Percentiles rank a stretch among this genome's conserved stretches.
Evolutionary conservation across 768 basidiomycete species (phyloP).

Genomic region (Ramaria rubella): DNA sequence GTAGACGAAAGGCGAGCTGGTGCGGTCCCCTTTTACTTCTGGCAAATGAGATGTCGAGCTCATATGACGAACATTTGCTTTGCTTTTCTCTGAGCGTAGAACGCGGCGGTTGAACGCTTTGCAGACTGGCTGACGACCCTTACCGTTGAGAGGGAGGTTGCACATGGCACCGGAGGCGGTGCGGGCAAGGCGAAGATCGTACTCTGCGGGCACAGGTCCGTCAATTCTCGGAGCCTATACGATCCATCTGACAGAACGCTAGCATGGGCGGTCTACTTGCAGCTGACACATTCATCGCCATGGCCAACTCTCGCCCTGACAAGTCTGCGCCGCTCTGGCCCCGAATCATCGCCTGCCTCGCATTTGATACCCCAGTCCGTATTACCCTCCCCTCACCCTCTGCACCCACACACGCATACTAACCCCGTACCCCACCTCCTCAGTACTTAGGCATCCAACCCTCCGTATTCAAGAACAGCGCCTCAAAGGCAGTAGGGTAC

Average conservation of each 20-base stretch:
- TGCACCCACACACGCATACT: no score
- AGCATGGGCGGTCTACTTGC: slow-evolving; percentile 93
- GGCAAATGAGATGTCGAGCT: not conserved
- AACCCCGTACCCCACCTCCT: not conserved
- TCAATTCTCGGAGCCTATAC: no score
- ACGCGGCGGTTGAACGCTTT: slow-evolving; percentile 75
- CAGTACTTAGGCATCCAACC: slow-evolving; percentile 89
- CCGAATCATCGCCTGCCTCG: slow-evolving; percentile 72
- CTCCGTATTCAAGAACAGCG: slow-evolving; percentile 74
- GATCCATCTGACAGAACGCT: no score
- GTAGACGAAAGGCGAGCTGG: slow-evolving; percentile 87
- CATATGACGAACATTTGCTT: not conserved
- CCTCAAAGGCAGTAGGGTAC: slow-evolving; percentile 67
- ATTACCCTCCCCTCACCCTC: not conserved
- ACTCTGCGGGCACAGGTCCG: slow-evolving; percentile 83
- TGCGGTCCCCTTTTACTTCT: slow-evolving; percentile 29
- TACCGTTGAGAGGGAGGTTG: slow-evolving; percentile 79
- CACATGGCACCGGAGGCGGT: slow-evolving; percentile 68
- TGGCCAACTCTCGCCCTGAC: slow-evolving; percentile 61
- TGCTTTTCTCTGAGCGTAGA: slow-evolving; percentile 42
- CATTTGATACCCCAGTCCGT: slow-evolving; percentile 87
- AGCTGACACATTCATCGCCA: slow-evolving; percentile 75
- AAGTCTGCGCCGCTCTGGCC: slow-evolving; percentile 74
- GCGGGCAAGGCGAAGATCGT: slow-evolving; percentile 69
- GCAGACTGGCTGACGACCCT: slow-evolving; percentile 90